Percentiles rank a stretch among this genome's conserved stretches.
Evolutionary conservation across 2,329 filamentous ascomycete genomes (phyloP).

Genomic region (Sarocladium oryzae): DNA sequence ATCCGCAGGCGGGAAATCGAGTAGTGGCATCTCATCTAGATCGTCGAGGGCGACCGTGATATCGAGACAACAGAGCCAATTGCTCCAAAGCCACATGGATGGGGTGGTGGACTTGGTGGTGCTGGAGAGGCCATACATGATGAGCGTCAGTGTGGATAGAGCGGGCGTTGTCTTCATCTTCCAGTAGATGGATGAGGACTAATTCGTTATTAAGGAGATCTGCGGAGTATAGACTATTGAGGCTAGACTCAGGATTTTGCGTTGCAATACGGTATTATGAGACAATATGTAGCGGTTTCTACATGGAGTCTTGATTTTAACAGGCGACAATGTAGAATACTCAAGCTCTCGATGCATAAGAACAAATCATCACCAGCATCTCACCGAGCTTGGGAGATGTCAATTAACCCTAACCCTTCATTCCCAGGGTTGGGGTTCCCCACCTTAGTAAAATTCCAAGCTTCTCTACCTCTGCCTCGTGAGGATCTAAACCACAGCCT

Average conservation of each 20-base stretch:
- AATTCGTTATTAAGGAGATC: not conserved
- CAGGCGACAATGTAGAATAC: too few relatives aligned
- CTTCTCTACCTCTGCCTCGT: not conserved
- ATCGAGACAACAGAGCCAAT: constrained; percentile 76
- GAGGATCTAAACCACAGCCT: not conserved
- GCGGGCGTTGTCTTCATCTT: constrained; percentile 86
- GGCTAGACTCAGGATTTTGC: too few relatives aligned
- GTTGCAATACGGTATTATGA: too few relatives aligned
- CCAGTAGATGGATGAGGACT: constrained; percentile 28
- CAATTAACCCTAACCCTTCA: not conserved
- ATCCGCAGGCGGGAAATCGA: constrained; percentile 18
- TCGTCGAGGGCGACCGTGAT: constrained; percentile 77
- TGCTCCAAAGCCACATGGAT: constrained; percentile 83
- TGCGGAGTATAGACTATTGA: not conserved
- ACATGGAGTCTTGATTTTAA: too few relatives aligned
- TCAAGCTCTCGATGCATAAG: too few relatives aligned
- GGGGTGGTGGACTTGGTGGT: constrained; percentile 82
- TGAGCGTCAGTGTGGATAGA: constrained; percentile 86
- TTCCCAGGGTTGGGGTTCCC: not conserved
- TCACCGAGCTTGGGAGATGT: too few relatives aligned
- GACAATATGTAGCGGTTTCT: too few relatives aligned
- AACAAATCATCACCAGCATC: too few relatives aligned
- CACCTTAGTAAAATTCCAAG: not conserved
- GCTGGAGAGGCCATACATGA: constrained; percentile 82
- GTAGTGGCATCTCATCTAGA: constrained; percentile 19